Evolutionary conservation across 371 early-diverging fungal genomes (phyloP).

Genomic region (Mucor sp.): DNA sequence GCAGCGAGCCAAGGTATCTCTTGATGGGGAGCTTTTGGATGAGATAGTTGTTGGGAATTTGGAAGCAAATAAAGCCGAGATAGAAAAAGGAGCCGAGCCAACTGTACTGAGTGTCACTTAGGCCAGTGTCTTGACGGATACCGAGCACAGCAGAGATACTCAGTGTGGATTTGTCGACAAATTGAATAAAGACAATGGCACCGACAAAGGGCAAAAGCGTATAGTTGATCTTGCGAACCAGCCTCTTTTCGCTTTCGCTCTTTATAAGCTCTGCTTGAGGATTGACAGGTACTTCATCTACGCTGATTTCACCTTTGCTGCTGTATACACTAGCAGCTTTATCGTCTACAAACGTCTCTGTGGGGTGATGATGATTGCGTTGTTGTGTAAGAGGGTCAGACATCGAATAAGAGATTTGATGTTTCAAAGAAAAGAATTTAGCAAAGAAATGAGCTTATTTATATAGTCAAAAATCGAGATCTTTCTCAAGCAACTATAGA

Average conservation of each 20-base stretch:
- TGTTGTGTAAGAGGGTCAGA: background rate
- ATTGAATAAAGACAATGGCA: slow-evolving; percentile 33
- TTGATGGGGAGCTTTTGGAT: slow-evolving; percentile 35
- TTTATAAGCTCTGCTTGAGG: slow-evolving; percentile 1
- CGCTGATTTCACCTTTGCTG: slow-evolving; percentile 3
- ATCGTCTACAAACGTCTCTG: slow-evolving; percentile 9
- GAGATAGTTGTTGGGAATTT: slow-evolving; percentile 32
- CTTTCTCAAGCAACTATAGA: background rate
- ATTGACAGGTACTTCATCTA: background rate
- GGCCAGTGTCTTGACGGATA: slow-evolving; percentile 24
- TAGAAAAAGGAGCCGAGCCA: slow-evolving; percentile 36
- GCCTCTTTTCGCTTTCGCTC: slow-evolving; percentile 29
- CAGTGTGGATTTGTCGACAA: slow-evolving; percentile 38
- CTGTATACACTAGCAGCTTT: slow-evolving; percentile 11
- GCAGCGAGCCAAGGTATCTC: slow-evolving; percentile 27
- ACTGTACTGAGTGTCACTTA: slow-evolving; percentile 26
- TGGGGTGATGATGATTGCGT: background rate
- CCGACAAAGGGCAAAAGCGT: slow-evolving; percentile 30
- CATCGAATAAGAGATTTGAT: background rate
- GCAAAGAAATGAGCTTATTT: background rate
- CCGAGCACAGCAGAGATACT: slow-evolving; percentile 35
- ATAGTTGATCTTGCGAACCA: slow-evolving; percentile 31
- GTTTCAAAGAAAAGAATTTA: background rate
- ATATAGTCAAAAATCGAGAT: background rate
- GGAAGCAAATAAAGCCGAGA: slow-evolving; percentile 34